phyloP scores from a whole-genome alignment of 179 eudicot species.

The Camellia oleifera region DNA sequence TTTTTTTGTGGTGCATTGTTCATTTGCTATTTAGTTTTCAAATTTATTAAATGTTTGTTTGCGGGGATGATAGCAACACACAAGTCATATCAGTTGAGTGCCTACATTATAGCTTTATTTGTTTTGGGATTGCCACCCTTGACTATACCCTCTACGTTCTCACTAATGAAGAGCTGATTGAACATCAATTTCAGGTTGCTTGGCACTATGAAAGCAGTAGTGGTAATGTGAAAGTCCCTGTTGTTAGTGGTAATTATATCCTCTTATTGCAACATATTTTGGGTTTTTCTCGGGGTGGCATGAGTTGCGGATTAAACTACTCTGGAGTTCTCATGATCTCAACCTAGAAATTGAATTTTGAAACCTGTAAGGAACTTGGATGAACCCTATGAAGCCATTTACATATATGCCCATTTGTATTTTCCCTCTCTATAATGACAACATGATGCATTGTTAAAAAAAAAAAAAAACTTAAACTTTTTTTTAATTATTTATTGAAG shows the following conservation, averaged over 20 bases:
- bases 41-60: background rate
- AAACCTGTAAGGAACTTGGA: too few species aligned
- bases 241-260: background rate
- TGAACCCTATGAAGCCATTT: too few species aligned
- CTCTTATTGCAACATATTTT: background rate
- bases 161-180: background rate
- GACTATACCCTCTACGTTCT: background rate
- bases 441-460: too few species aligned
- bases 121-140: background rate
- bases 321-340: background rate
- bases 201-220: background rate
- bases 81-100: background rate
- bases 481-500: too few species aligned
- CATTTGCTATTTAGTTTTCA: background rate
- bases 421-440: too few species aligned
- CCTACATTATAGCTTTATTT: background rate
- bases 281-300: background rate
- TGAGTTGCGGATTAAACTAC: conserved; percentile 2
- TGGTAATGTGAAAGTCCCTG: background rate
- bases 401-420: too few species aligned
- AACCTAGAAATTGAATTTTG: background rate
- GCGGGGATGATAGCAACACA: background rate
- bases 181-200: background rate
- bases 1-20: conserved; percentile 2
- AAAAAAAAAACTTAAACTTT: too few species aligned